Percentiles rank a stretch among this genome's conserved stretches.
phyloP scores from a whole-genome alignment of 169 alveolate species.

The Ichthyophthirius multifiliis region DNA sequence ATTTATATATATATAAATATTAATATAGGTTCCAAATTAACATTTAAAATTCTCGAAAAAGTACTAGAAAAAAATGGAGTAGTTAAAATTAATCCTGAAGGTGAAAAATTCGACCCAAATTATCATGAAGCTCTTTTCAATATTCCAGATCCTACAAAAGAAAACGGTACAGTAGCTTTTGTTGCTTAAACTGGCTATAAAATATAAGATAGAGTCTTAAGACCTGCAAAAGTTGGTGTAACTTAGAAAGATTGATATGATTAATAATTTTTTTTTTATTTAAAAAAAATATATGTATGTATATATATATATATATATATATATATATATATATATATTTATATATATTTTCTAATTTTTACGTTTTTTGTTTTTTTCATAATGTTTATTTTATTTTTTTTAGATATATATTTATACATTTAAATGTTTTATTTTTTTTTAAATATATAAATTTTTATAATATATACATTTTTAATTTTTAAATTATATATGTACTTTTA shows the following conservation, averaged over 20 bases:
- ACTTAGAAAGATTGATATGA: background rate
- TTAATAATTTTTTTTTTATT: too few relatives aligned
- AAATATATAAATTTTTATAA: too few relatives aligned
- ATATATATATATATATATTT: too few relatives aligned
- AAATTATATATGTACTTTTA: too few relatives aligned
- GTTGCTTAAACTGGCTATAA: conserved; percentile 89
- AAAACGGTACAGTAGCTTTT: conserved; percentile 81
- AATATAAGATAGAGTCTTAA: conserved; percentile 86
- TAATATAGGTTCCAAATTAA: conserved; percentile 82
- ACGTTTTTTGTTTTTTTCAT: too few relatives aligned
- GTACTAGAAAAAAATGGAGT: conserved; percentile 84
- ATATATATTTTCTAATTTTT: too few relatives aligned
- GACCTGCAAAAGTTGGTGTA: conserved; percentile 86
- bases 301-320: too few relatives aligned
- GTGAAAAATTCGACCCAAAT: conserved; percentile 90
- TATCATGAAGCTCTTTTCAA: conserved; percentile 92
- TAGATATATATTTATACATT: too few relatives aligned
- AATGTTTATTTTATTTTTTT: too few relatives aligned
- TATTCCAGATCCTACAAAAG: conserved; percentile 79
- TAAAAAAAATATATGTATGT: too few relatives aligned
- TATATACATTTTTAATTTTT: too few relatives aligned
- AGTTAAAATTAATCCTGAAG: conserved; percentile 77
- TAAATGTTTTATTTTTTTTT: too few relatives aligned
- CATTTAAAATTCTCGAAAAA: conserved; percentile 82
- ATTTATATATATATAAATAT: background rate